phyloP scores from a whole-genome alignment of 2,329 filamentous ascomycete genomes.

The Colletotrichum tropicale region DNA sequence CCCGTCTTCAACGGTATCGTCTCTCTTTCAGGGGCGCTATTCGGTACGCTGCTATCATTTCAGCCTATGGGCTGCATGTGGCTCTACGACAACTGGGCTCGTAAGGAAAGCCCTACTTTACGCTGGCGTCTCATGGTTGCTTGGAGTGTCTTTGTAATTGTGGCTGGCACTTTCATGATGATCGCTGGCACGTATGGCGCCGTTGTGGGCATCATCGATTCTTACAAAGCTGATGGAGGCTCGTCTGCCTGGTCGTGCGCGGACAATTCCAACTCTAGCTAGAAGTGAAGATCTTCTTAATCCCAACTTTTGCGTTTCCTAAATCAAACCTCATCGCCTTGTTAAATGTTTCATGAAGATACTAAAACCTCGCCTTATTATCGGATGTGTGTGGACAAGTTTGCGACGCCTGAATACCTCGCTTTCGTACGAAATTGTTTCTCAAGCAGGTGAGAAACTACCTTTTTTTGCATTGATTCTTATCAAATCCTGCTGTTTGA shows the following conservation, averaged over 20 bases:
- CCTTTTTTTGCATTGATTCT: neutral
- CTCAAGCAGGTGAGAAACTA: neutral
- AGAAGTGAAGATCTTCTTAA: neutral
- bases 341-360: rapidly evolving
- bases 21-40: constrained; percentile 32
- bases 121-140: constrained; percentile 22
- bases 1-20: constrained; percentile 27
- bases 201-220: constrained; percentile 7
- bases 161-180: constrained; percentile 4
- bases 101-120: neutral
- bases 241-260: constrained; percentile 16
- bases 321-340: rapidly evolving
- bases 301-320: neutral
- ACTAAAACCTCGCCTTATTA: neutral
- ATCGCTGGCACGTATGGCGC: constrained; percentile 16
- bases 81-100: constrained; percentile 30
- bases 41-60: constrained; percentile 33
- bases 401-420: neutral
- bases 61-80: constrained; percentile 31
- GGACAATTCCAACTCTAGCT: constrained; percentile 3
- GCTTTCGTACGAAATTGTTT: too few relatives aligned
- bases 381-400: neutral
- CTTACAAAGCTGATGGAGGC: neutral
- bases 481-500: neutral
- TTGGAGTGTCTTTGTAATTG: constrained; percentile 24